phyloP scores from a whole-genome alignment of 2,329 filamentous ascomycete species.

The Monilinia laxa region DNA sequence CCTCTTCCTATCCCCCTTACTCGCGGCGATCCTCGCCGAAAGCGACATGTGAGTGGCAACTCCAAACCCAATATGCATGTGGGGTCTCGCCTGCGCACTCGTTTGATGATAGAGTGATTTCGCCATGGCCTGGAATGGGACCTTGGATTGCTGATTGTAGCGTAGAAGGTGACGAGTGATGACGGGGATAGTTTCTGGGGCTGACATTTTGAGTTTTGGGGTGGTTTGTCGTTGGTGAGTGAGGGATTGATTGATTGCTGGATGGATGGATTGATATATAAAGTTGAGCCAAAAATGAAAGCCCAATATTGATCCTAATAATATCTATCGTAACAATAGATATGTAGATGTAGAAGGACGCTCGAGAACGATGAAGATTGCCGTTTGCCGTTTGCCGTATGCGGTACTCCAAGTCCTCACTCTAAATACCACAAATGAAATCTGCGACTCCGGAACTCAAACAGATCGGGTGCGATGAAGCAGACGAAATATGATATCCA shows the following conservation, averaged over 20 bases:
- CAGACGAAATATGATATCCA: not conserved
- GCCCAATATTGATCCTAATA: too few relatives aligned
- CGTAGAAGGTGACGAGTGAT: constrained; percentile 11
- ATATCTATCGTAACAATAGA: too few relatives aligned
- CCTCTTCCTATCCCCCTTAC: constrained; percentile 6
- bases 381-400: too few relatives aligned
- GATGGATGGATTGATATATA: not conserved
- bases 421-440: not conserved
- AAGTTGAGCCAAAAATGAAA: too few relatives aligned
- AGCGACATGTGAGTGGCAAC: not conserved
- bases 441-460: constrained; percentile 5
- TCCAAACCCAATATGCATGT: not conserved
- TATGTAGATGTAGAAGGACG: too few relatives aligned
- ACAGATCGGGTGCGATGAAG: not conserved
- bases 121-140: not conserved
- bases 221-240: not conserved
- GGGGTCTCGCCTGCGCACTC: too few relatives aligned
- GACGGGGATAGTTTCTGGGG: not conserved
- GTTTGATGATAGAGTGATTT: constrained; percentile 7
- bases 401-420: too few relatives aligned
- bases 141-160: constrained; percentile 6
- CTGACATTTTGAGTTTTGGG: not conserved
- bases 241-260: not conserved
- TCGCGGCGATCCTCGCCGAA: constrained; percentile 6
- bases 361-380: too few relatives aligned